Evolutionary conservation across 2,329 filamentous ascomycete species (phyloP).

Genomic region (Penicillium olsonii): DNA sequence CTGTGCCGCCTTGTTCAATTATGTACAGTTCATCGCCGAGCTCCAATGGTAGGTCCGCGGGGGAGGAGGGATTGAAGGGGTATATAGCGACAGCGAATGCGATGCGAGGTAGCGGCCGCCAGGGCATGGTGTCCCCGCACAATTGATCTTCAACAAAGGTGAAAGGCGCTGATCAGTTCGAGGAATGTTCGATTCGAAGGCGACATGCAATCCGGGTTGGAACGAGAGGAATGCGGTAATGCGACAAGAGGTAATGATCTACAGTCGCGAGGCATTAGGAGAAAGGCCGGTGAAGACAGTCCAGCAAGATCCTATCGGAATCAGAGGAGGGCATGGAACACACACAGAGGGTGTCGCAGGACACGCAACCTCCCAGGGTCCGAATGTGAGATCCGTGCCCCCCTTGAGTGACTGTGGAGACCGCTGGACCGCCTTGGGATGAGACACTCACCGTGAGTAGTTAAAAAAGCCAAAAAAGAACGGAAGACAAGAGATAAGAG

Average conservation of each 20-base stretch:
- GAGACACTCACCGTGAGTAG: slow-evolving; percentile 23
- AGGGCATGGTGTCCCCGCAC: slow-evolving; percentile 69
- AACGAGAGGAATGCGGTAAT: slow-evolving; percentile 28
- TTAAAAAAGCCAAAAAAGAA: slow-evolving; percentile 7
- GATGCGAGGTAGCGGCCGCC: slow-evolving; percentile 94
- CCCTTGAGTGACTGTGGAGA: slow-evolving; percentile 35
- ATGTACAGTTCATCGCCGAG: slow-evolving; percentile 98
- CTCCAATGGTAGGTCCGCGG: slow-evolving; percentile 91
- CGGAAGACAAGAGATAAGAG: background rate
- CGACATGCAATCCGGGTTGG: slow-evolving; percentile 29
- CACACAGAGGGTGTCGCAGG: slow-evolving; percentile 6
- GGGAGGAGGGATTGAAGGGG: slow-evolving; percentile 82
- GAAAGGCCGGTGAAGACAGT: slow-evolving; percentile 1
- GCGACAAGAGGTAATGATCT: slow-evolving; percentile 23
- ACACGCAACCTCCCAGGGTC: slow-evolving; percentile 9
- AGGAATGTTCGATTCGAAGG: slow-evolving; percentile 29
- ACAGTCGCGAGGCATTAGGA: slow-evolving; percentile 13
- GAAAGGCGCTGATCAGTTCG: slow-evolving; percentile 13
- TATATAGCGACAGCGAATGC: slow-evolving; percentile 97
- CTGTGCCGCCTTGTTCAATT: slow-evolving; percentile 84
- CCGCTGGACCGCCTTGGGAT: slow-evolving; percentile 33
- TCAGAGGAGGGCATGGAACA: slow-evolving; percentile 5
- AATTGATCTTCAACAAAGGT: slow-evolving; percentile 18
- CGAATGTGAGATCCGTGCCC: slow-evolving; percentile 20
- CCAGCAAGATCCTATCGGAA: slow-evolving; percentile 4